phyloP scores from a whole-genome alignment of 2,329 filamentous ascomycete species.

The Ilyonectria sp. region DNA sequence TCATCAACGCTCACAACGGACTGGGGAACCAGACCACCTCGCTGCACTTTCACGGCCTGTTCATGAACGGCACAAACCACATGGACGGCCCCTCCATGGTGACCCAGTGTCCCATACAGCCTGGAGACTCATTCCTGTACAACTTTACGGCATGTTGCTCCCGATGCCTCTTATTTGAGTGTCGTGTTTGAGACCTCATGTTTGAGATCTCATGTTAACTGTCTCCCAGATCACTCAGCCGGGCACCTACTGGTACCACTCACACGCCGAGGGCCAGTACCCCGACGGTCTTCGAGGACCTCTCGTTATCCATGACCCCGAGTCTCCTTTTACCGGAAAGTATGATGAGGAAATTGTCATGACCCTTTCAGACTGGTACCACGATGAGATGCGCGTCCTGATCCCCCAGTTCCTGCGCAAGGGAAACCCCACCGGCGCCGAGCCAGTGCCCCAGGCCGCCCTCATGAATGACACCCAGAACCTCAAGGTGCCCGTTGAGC shows the following conservation, averaged over 20 bases:
- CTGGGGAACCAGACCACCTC: constrained; percentile 75
- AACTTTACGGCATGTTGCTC: constrained; percentile 71
- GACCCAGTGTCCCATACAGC: constrained; percentile 77
- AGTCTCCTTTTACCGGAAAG: constrained; percentile 67
- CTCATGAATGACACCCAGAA: constrained; percentile 81
- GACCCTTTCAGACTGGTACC: constrained; percentile 82
- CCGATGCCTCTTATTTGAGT: background rate
- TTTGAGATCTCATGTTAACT: constrained; percentile 4
- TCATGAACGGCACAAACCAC: constrained; percentile 75
- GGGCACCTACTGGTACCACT: constrained; percentile 87
- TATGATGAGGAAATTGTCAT: constrained; percentile 76
- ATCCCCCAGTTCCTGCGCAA: constrained; percentile 66
- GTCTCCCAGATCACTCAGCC: constrained; percentile 69
- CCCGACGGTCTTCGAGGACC: constrained; percentile 78
- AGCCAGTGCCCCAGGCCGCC: constrained; percentile 78
- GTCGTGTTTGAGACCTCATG: background rate
- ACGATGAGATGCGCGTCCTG: constrained; percentile 67
- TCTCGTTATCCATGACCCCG: constrained; percentile 75
- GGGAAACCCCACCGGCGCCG: constrained; percentile 69
- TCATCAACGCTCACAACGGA: constrained; percentile 72
- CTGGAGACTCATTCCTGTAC: constrained; percentile 78
- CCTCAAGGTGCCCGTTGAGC: constrained; percentile 70
- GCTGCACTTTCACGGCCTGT: constrained; percentile 80
- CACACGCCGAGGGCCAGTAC: constrained; percentile 77
- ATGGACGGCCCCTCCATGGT: constrained; percentile 81